Conservation (phyloP, 2,329 filamentous ascomycete genomes). For the Aureobasidium subglaciale region DNA sequence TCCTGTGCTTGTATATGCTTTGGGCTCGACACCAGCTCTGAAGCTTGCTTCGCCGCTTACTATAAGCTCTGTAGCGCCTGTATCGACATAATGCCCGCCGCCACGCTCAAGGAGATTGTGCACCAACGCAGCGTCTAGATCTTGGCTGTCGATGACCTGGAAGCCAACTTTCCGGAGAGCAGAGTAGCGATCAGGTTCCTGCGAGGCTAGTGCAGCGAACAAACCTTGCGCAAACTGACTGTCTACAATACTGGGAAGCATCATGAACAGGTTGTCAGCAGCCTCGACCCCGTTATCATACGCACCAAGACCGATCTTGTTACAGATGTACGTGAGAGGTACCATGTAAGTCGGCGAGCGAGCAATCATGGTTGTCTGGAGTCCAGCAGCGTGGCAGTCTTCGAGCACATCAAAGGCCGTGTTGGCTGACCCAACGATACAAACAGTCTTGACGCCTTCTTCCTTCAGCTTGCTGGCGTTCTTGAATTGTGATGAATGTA, state of each 20-base stretch:
- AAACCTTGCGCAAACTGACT: neutral
- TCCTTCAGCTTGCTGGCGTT: neutral
- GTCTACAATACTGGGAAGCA: neutral
- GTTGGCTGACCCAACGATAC: slow-evolving; percentile 34
- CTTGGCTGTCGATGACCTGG: slow-evolving; percentile 30
- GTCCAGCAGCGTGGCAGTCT: slow-evolving; percentile 22
- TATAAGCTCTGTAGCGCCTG: slow-evolving; percentile 31
- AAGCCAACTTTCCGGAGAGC: slow-evolving; percentile 31
- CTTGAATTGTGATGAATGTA: neutral
- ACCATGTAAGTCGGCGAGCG: neutral
- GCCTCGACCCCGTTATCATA: slow-evolving; percentile 17
- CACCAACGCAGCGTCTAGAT: slow-evolving; percentile 17
- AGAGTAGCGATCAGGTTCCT: slow-evolving; percentile 32
- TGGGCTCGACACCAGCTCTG: neutral
- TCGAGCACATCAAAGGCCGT: slow-evolving; percentile 37
- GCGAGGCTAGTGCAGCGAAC: slow-evolving; percentile 18
- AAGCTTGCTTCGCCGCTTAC: slow-evolving; percentile 26
- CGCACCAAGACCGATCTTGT: neutral
- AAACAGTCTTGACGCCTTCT: neutral
- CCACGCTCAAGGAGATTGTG: slow-evolving; percentile 31
- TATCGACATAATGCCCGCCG: slow-evolving; percentile 38
- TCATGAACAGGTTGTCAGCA: slow-evolving; percentile 21
- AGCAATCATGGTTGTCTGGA: neutral
- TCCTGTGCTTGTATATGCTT: neutral
- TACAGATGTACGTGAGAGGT: neutral